Evolutionary conservation across 2,329 filamentous ascomycete species (phyloP).

Genomic region (Aspergillus ruber): DNA sequence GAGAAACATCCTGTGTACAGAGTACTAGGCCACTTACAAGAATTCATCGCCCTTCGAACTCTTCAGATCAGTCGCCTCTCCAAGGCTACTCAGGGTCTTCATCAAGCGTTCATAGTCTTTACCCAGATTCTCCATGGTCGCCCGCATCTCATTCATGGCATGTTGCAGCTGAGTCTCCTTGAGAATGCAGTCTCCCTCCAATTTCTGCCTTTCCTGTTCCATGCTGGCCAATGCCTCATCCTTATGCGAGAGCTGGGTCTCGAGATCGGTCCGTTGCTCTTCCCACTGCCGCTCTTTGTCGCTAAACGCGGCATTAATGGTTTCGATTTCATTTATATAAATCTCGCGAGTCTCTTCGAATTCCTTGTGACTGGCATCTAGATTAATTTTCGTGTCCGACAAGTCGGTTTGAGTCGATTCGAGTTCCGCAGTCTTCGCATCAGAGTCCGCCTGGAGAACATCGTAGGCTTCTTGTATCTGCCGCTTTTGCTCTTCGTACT

Average conservation of each 20-base stretch:
- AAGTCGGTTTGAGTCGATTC: slow-evolving; percentile 26
- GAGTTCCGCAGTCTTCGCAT: slow-evolving; percentile 23
- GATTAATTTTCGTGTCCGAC: slow-evolving; percentile 18
- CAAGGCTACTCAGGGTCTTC: slow-evolving; percentile 45
- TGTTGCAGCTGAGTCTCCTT: slow-evolving; percentile 43
- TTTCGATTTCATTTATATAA: slow-evolving; percentile 21
- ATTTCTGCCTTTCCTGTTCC: slow-evolving; percentile 38
- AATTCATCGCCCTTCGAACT: slow-evolving; percentile 44
- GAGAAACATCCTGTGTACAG: slow-evolving; percentile 11
- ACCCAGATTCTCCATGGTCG: slow-evolving; percentile 45
- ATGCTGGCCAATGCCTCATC: slow-evolving; percentile 36
- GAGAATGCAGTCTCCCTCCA: slow-evolving; percentile 41
- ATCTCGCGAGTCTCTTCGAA: slow-evolving; percentile 24
- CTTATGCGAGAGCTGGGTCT: slow-evolving; percentile 35
- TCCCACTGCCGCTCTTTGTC: slow-evolving; percentile 30
- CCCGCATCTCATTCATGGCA: slow-evolving; percentile 37
- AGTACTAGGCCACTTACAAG: slow-evolving; percentile 41
- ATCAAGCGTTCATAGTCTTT: slow-evolving; percentile 46
- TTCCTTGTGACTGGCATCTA: slow-evolving; percentile 24
- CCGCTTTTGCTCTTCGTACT: slow-evolving; percentile 33
- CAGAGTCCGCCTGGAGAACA: slow-evolving; percentile 30
- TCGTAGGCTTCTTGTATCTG: slow-evolving; percentile 32
- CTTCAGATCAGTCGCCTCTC: slow-evolving; percentile 47
- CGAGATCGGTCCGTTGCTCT: slow-evolving; percentile 24
- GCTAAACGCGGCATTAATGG: slow-evolving; percentile 19